Evolutionary conservation across 2,329 filamentous ascomycete genomes (phyloP), one percentile per base, ranked within the genome.

Genomic region (Plectosphaerella cucumerina): DNA sequence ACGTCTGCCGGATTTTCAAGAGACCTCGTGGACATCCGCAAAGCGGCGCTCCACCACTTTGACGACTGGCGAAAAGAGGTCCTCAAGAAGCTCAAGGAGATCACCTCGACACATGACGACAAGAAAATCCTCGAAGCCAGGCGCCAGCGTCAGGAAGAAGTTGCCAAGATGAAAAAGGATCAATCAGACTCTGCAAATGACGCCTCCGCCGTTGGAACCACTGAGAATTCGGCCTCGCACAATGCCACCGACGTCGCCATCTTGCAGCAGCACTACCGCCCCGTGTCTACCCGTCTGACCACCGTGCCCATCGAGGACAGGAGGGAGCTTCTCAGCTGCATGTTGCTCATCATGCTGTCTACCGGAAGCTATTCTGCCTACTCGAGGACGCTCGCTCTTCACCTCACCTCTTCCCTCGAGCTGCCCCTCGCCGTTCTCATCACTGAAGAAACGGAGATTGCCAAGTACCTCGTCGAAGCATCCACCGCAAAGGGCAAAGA

Each of bases 61-160:
- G 84, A 90, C 55, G 80, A 84, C n/a, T 96, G 91, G 92, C 77
- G 84, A 52, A 78, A 82, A 22, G 78, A 82, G 31, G 84, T 93
- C 2, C 74, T 91, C n/a, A 70, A 77, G 17, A 81, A 86, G 43
- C 74, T 96, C 1, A 84, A 83, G 45, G 86, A 93, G 58, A 80
- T 90, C 4, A 69, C 85, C 12, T 73, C 79, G 12, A 70, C 74
- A 3, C 67, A 75, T 11, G 77, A 80, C 50, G 73, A 73, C 33
- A 65, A 66, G 53, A 74, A 73, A 60, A 74, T 78, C 46, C 58
- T 70, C 42, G 72, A 70, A 14, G 75, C 77, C 56, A 70, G 78
- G 20, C 68, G 69, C 48, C 71, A 70, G 59, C 74, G 75, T 41
- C 66, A 65, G 15, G 72, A 74, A 35, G 65, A 67, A 48, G 58